phyloP scores from a whole-genome alignment of 129 eudicot genomes.

The Logfia minima region DNA sequence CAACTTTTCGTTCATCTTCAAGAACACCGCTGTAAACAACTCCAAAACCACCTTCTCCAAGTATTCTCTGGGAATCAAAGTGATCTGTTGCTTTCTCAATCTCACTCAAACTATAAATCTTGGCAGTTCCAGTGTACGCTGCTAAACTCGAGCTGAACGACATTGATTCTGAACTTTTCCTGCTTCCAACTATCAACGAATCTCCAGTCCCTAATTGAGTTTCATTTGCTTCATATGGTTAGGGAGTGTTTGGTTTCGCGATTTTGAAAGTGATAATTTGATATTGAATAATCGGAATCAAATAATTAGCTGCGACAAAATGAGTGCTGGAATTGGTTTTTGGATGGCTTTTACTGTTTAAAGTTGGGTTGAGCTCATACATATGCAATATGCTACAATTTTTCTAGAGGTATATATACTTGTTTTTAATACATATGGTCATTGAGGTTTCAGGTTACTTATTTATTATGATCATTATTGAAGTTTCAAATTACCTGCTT shows the following conservation, averaged over 20 bases:
- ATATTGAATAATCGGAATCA: too few species aligned
- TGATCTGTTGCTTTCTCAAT: slow-evolving; percentile 70
- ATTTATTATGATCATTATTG: too few species aligned
- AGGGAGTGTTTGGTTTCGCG: not conserved
- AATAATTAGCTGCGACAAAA: too few species aligned
- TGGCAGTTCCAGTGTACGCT: slow-evolving; percentile 73
- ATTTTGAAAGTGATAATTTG: not conserved
- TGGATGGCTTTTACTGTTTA: not conserved
- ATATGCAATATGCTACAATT: too few species aligned
- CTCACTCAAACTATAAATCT: slow-evolving; percentile 64
- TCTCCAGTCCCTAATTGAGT: slow-evolving; percentile 55
- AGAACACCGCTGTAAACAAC: slow-evolving; percentile 79
- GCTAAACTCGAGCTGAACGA: slow-evolving; percentile 69
- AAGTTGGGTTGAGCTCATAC: not conserved
- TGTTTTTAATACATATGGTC: too few species aligned
- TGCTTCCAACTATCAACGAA: slow-evolving; percentile 62
- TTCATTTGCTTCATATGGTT: slow-evolving; percentile 4
- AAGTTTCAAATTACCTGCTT: too few species aligned
- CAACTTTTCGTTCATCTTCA: slow-evolving; percentile 74
- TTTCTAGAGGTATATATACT: too few species aligned
- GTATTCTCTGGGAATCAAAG: slow-evolving; percentile 57
- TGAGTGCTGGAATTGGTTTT: too few species aligned
- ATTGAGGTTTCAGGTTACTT: too few species aligned
- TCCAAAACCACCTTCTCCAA: slow-evolving; percentile 99
- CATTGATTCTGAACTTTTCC: slow-evolving; percentile 59